Base-by-base conservation (phyloP, 2,329 filamentous ascomycete species). In the Tympanopsis confertula region DNA sequence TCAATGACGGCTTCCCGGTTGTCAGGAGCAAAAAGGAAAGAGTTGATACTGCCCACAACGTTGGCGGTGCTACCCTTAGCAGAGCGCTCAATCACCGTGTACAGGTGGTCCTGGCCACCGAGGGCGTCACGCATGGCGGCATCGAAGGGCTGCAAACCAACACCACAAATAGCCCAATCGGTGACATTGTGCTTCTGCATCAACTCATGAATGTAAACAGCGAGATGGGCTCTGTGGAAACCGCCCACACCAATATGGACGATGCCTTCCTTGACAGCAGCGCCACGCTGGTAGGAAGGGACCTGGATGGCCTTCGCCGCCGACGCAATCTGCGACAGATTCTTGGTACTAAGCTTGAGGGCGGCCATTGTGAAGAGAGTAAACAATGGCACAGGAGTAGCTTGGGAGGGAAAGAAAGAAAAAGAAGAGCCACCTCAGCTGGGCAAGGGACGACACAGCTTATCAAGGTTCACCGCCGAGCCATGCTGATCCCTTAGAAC, bases 61-160 rank as follows among this genome's bases (percentile, higher is more conserved):
- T 64, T 55, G 46, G 67, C 63, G 35, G 47, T 46, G 58, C 60
- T 71, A 36, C 68, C 66, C 42, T 60, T 57, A 41, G 64, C 66
- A 1, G 66, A 68, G n/a, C 68, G 68, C 57, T 71, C 68, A 30
- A 71, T 60, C 38, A 71, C 58, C 5, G 68, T 71, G 58, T 71
- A 71, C 19, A 71, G 59, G 45, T 66, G 51, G 50, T 71, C 68
- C 49, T 71, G 68, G 4, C 57, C 52, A 14, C 44, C 46, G 39
- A 71, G 48, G 39, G 60, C 63, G 44, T 71, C 68, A 42, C 68
- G 67, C 68, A 71, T 71, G 44, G 51, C 48, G 5, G 56, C 57
- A 43, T 71, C 68, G 41, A 65, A 67, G 39, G 66, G 63, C 45
- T 64, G 62, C 43, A 71, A 54, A 30, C 68, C 68, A 29, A 71